Evolutionary conservation across 2,329 filamentous ascomycete genomes (phyloP), one percentile per base, ranked within the genome.

Genomic region (Colletotrichum cuscutae): DNA sequence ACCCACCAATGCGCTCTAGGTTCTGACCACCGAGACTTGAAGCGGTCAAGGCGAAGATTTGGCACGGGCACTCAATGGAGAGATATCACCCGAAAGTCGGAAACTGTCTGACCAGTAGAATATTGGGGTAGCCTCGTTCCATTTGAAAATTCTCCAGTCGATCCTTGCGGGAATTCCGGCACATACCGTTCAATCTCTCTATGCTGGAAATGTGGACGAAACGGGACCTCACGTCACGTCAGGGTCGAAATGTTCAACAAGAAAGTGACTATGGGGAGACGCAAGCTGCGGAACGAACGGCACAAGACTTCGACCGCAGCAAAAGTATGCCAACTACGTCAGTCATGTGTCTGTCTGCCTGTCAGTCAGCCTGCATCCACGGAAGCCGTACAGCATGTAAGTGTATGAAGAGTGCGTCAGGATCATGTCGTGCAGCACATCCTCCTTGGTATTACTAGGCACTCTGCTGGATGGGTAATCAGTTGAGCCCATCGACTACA

Each of bases 11-110:
- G 32, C 57, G 58, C n/a, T 58, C 58, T 58, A 71, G 56, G 71
- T 68, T 73, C 70, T 42, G 57, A 53, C 62, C 37, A 73, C 61
- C 58, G 59, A 71, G 61, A 72, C 62, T 30, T 66, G 63, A 58
- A 66, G 71, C 71, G 71, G 71, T 72, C 71, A 67, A 61, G 71
- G 71, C 71, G 68, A 73, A 26, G 54, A 59, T 70, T 72, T 54
- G 65, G 22, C 65, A 69, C 65, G 70, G 66, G 30, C 54, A 57
- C 53, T 69, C 19, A 13, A 5, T n/a, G 32, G 30, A 49, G 59
- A 61, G 59, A 37, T 37, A 59, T 53, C 65, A 49, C 58, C 64
- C 32, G 56, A 56, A 35, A 62, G 62, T 46, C 57, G 46, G 22
- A 22, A 15, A 9, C 28, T 46, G 19, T 13, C 52, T 30, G 62